A percentile compares a stretch with the other conserved stretches of the same genome.
Conservation (phyloP, 2,329 filamentous ascomycete species). For the Stenocarpella maydis region DNA sequence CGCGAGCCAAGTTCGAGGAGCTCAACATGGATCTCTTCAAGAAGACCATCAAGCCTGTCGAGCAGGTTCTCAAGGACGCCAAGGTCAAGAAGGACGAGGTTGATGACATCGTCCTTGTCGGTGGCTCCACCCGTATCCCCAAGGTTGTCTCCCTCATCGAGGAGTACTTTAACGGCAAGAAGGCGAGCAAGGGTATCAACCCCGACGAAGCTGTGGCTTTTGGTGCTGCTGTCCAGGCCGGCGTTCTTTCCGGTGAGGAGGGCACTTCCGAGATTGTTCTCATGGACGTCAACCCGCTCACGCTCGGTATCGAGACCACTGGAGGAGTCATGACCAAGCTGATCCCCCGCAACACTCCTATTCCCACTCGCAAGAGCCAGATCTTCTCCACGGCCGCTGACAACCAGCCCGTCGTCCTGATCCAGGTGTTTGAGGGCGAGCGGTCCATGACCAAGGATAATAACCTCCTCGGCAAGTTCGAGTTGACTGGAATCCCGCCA, state of each 20-base stretch:
- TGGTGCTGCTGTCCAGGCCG: conserved; percentile 95
- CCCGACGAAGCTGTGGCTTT: conserved; percentile 99
- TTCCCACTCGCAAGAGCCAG: conserved; percentile 96
- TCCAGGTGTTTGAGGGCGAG: conserved; percentile 96
- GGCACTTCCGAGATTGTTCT: conserved; percentile 84
- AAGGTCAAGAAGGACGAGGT: conserved; percentile 96
- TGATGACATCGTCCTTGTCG: conserved; percentile 96
- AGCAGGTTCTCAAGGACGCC: conserved; percentile 98
- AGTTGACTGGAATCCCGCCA: conserved; percentile 93
- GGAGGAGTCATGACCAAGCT: conserved; percentile 98
- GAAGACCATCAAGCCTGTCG: conserved; percentile 98
- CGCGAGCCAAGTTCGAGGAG: conserved; percentile 99
- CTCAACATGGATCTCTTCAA: conserved; percentile 99
- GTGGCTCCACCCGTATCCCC: conserved; percentile 98
- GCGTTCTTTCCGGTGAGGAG: conserved; percentile 90
- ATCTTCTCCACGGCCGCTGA: conserved; percentile 97
- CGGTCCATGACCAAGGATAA: conserved; percentile 95
- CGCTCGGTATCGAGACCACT: conserved; percentile 96
- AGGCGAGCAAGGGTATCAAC: conserved; percentile 99
- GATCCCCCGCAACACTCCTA: conserved; percentile 92
- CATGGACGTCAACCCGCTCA: conserved; percentile 97
- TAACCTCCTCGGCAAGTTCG: conserved; percentile 97
- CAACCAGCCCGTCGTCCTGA: conserved; percentile 94
- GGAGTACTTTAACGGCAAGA: conserved; percentile 95
- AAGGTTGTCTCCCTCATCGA: conserved; percentile 95